Base-by-base conservation (phyloP, 345 rosid genomes). In the Eucalyptus erythrocorys region DNA sequence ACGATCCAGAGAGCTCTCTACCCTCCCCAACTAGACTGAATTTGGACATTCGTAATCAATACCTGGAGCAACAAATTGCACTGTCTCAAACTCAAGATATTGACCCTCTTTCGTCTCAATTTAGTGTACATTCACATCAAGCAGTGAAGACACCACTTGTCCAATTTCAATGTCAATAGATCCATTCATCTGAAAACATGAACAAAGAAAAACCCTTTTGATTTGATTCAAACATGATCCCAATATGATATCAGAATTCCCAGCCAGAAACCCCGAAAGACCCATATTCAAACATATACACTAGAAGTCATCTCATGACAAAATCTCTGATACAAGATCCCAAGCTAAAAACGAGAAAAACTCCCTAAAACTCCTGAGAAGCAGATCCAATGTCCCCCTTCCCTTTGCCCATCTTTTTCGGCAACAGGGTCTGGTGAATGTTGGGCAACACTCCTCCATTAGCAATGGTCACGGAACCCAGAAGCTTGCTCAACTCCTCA, bases 381-480 rank as follows among this genome's bases (percentile, higher is more conserved):
- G 95, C 95, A 84, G 98, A 95, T 24, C 95, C 95, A 86, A 94
- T 92, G 6, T 94, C 97, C 4, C 93, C 96, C 87, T 94, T 94
- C 17, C 92, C 96, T 49, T 92, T 92, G 26, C 94, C 94, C 34
- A 57, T 21, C 89, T 95, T 95, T 93, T 92, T 95, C 1, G 97
- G 98, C 30, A 96, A 94, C 3, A 96, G 94, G 10, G 92, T 94
- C 91, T 93, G 95, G 87, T 96, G 94, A 87, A 95, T 95, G 89
- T 96, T 95, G 5, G 96, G 98, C 89, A 96, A 89, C 6, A 96
- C 96, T 45, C 98, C 98, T 30, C 97, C 97, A 87, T 94, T 96
- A 3, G 97, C 98, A 51, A 96, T 96, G 8, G 96, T 96, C 5
- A 96, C 98, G 1, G 94, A 88, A 2, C 98, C 97, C 59, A 96